These are phyloP conservation scores for Dactylella cylindrospora DNA, from an alignment of 2,329 filamentous ascomycete genomes.

Conservation along the genomic window DNA sequence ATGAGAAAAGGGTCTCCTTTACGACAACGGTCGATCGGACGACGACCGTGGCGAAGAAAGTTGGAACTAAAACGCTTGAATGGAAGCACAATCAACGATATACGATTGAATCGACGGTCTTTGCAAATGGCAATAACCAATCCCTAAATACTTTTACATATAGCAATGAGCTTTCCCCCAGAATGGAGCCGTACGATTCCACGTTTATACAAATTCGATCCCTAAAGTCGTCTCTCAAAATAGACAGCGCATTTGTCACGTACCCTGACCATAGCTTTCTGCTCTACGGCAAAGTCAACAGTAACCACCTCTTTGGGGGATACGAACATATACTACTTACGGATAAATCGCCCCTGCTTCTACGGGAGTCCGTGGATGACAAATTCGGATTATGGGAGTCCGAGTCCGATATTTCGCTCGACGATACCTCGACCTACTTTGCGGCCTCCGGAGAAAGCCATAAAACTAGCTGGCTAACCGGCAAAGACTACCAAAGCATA, in stretches of 20 bases:
- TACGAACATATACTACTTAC: conserved; percentile 32
- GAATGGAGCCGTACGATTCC: not conserved
- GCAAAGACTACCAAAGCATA: conserved; percentile 19
- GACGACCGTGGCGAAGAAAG: not conserved
- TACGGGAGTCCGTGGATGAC: not conserved
- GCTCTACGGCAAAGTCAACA: conserved; percentile 30
- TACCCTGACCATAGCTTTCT: conserved; percentile 29
- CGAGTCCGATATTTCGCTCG: conserved; percentile 15
- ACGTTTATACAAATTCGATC: not conserved
- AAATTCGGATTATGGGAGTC: conserved; percentile 10
- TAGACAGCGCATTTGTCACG: conserved; percentile 23
- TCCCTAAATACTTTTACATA: conserved; percentile 16
- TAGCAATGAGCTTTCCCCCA: not conserved
- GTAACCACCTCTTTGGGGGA: conserved; percentile 11
- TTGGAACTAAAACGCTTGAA: not conserved
- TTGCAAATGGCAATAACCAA: conserved; percentile 36
- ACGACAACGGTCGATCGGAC: conserved; percentile 10
- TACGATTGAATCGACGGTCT: conserved; percentile 12
- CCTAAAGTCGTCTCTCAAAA: conserved; percentile 2
- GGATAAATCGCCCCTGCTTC: conserved; percentile 22
- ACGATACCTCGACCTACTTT: conserved; percentile 26
- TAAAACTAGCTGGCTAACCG: conserved; percentile 34
- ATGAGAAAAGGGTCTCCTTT: conserved; percentile 6
- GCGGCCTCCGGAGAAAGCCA: conserved; percentile 24
- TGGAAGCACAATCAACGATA: conserved; percentile 19